phyloP scores from a whole-genome alignment of 2,329 filamentous ascomycete genomes.

The Penicillium rolfsii region DNA sequence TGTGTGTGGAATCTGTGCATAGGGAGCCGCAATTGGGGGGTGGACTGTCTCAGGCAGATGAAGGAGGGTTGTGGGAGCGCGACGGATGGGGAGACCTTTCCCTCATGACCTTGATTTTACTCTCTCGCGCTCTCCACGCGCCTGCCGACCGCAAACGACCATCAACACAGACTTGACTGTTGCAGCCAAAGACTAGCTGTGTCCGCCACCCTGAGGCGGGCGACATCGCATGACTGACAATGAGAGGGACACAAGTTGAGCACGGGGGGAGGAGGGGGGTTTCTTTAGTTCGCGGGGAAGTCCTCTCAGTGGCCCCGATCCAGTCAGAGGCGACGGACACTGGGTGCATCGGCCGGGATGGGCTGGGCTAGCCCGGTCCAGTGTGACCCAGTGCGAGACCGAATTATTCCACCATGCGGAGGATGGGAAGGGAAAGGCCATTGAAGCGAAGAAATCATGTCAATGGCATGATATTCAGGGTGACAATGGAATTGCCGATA shows the following conservation, averaged over 20 bases:
- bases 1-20: conserved; percentile 2
- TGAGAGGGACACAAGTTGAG: neutral
- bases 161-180: neutral
- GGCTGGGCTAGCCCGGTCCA: conserved; percentile 16
- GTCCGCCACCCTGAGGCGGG: conserved; percentile 20
- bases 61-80: conserved; percentile 7
- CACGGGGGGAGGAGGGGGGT: neutral
- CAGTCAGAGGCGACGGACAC: conserved; percentile 17
- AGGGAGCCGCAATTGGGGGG: conserved; percentile 8
- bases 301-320: conserved; percentile 18
- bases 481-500: neutral
- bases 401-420: neutral
- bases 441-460: neutral
- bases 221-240: conserved; percentile 26
- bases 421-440: neutral
- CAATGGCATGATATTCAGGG: neutral
- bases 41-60: conserved; percentile 11
- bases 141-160: conserved; percentile 15
- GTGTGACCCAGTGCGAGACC: conserved; percentile 8
- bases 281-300: conserved; percentile 23
- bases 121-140: conserved; percentile 2
- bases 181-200: neutral
- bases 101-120: neutral
- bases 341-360: conserved; percentile 18
- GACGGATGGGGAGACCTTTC: conserved; percentile 13